Base-by-base conservation (phyloP, 2,329 filamentous ascomycete species). In the Leptosphaerulina australis region DNA sequence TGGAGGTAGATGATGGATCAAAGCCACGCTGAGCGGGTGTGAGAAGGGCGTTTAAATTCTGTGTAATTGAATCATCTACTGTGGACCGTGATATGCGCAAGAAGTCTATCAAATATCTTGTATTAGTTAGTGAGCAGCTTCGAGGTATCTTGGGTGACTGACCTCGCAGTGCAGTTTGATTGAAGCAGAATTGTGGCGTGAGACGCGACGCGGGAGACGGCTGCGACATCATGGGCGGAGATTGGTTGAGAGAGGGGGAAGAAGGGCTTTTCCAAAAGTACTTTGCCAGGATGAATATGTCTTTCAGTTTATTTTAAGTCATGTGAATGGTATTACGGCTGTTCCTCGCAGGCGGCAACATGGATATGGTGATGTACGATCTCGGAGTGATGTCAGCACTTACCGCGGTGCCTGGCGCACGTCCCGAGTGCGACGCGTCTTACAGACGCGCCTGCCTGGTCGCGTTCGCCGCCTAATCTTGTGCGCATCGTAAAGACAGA, bases 61-160 rank as follows among this genome's bases (percentile, higher is more conserved):
- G 92, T 0, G 86, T 85, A 67, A 99, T 97, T 34, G 89, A 91
- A 74, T 99, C 94, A 75, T 99, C 94, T 66, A 97, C 87, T 37
- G 88, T 84, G 43, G 84, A 81, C 57, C 94, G 86, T 8, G 93
- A 97, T 59, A 94, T 74, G 29, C 91, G 88, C 17, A 99, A 82
- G 72, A 99, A 99, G 72, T 96, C 94, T 96, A 67, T 56, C 50
- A 59, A 15, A 46, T 34, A 39, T 51, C 58, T 61, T 58, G 40
- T 54, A 66, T 72, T 69, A 71, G 65, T 72, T 69, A 70, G 68
- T 71, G 63, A 48, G 50, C 46, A 55, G 48, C 38, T 53, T 25
- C 21, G 28, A 48, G 26, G 44, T 12, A 17, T 24, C 25, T 30
- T 12, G 33, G 26, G 33, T 30, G 37, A 25, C 60, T 44, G 69